phyloP scores from a whole-genome alignment of 345 rosid species.

The Trapa incisa region DNA sequence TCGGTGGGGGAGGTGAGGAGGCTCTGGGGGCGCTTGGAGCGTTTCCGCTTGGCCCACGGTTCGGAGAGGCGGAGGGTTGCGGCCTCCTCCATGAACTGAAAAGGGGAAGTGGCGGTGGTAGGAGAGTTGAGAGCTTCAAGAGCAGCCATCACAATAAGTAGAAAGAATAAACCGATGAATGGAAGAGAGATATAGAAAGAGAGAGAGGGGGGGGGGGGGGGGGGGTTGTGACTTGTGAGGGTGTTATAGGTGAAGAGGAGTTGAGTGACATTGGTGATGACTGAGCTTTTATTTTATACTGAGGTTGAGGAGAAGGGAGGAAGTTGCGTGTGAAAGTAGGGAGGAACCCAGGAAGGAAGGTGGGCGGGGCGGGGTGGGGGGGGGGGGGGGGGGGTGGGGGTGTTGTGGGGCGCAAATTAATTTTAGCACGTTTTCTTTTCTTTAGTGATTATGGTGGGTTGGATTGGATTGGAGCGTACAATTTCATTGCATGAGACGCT shows the following conservation, averaged over 20 bases:
- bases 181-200: not conserved
- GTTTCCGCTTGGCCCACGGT: constrained; percentile 74
- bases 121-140: constrained; percentile 62
- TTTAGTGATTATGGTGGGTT: too few relatives aligned
- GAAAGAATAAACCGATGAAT: not conserved
- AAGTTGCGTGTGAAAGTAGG: constrained; percentile 52
- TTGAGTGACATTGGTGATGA: constrained; percentile 17
- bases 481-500: too few relatives aligned
- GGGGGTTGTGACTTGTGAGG: constrained; percentile 6
- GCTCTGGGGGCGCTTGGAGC: constrained; percentile 65
- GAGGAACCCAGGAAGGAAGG: too few relatives aligned
- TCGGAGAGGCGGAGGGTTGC: constrained; percentile 25
- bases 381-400: too few relatives aligned
- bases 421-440: too few relatives aligned
- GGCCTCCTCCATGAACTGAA: constrained; percentile 25
- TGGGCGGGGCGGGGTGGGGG: too few relatives aligned
- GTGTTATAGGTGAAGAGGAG: constrained; percentile 21
- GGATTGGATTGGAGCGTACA: too few relatives aligned
- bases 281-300: constrained; percentile 8
- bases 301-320: constrained; percentile 12
- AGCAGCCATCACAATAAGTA: constrained; percentile 39
- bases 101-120: constrained; percentile 21
- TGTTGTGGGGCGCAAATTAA: too few relatives aligned
- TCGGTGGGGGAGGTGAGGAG: constrained; percentile 25
- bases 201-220: constrained; percentile 2